Evolutionary conservation across 208 protist genomes (phyloP).

Genomic region (Leishmania guyanensis): DNA sequence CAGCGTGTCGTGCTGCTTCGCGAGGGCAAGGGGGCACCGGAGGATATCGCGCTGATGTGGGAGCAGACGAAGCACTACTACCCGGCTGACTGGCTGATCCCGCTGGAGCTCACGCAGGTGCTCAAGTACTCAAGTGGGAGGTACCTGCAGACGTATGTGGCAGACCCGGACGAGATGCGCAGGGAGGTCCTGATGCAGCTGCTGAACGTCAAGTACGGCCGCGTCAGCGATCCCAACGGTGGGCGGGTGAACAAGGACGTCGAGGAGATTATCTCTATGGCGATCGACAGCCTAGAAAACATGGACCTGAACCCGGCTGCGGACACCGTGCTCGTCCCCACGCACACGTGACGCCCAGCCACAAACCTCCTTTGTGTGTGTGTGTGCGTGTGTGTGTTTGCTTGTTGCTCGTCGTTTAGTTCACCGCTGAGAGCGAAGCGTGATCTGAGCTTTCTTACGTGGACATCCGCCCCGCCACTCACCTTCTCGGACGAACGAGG

Average conservation of each 20-base stretch:
- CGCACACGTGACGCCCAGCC: constrained; percentile 52
- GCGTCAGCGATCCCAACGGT: constrained; percentile 67
- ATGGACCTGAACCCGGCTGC: constrained; percentile 64
- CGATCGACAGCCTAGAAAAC: constrained; percentile 75
- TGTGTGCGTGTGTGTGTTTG: background rate
- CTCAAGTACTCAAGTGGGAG: constrained; percentile 82
- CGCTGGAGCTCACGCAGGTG: constrained; percentile 83
- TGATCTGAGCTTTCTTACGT: too few relatives aligned
- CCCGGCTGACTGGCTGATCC: constrained; percentile 83
- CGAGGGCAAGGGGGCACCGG: constrained; percentile 68
- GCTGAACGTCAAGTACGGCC: constrained; percentile 79
- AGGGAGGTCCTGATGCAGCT: constrained; percentile 86
- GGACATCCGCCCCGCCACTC: too few relatives aligned
- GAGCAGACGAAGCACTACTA: constrained; percentile 88
- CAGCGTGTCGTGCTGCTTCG: constrained; percentile 80
- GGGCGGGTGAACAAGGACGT: constrained; percentile 76
- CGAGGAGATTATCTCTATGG: constrained; percentile 85
- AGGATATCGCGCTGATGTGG: constrained; percentile 83
- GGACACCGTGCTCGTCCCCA: constrained; percentile 60
- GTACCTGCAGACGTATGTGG: constrained; percentile 82
- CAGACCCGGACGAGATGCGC: constrained; percentile 79
- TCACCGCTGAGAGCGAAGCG: too few relatives aligned
- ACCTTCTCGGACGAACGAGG: too few relatives aligned
- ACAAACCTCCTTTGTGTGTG: background rate
- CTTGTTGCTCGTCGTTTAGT: too few relatives aligned